These are phyloP conservation scores for Thelonectria rubi DNA, from an alignment of 2,329 filamentous ascomycete species.

Conservation along the genomic window DNA sequence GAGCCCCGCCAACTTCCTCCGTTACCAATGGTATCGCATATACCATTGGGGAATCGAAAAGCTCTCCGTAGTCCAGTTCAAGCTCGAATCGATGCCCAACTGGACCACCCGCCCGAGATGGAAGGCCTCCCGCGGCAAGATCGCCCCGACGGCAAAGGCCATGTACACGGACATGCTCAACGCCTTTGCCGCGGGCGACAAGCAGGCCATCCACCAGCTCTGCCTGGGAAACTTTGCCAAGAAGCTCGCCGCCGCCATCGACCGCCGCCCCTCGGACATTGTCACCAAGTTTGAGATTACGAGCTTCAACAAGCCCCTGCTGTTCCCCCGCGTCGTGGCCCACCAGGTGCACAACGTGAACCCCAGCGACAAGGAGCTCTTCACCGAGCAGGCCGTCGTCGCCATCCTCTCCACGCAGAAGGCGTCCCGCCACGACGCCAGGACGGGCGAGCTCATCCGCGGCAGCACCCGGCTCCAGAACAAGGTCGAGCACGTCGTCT, in stretches of 20 bases:
- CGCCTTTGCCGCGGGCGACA: constrained; percentile 68
- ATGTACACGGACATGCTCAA: constrained; percentile 70
- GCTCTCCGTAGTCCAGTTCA: constrained; percentile 49
- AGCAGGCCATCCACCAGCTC: constrained; percentile 57
- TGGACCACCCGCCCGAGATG: constrained; percentile 54
- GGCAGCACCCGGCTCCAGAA: constrained; percentile 61
- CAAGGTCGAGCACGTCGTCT: constrained; percentile 71
- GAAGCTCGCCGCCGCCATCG: constrained; percentile 63
- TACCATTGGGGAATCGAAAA: constrained; percentile 50
- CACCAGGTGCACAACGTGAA: constrained; percentile 62
- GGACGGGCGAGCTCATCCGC: constrained; percentile 52
- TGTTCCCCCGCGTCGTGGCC: constrained; percentile 62
- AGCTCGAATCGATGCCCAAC: constrained; percentile 57
- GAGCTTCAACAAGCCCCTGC: constrained; percentile 53
- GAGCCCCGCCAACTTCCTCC: constrained; percentile 41
- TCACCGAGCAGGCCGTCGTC: constrained; percentile 65
- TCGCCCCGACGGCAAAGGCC: constrained; percentile 63
- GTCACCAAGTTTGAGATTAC: constrained; percentile 64
- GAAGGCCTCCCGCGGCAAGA: constrained; percentile 52
- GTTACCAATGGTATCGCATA: constrained; percentile 51
- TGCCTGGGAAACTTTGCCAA: constrained; percentile 63
- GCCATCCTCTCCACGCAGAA: constrained; percentile 66
- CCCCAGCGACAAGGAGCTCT: constrained; percentile 49
- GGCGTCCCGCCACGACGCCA: constrained; percentile 53
- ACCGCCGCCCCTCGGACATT: constrained; percentile 57